Conservation (phyloP, 176 grass and related monocot genomes). For the Miscanthus lutarioriparius region DNA sequence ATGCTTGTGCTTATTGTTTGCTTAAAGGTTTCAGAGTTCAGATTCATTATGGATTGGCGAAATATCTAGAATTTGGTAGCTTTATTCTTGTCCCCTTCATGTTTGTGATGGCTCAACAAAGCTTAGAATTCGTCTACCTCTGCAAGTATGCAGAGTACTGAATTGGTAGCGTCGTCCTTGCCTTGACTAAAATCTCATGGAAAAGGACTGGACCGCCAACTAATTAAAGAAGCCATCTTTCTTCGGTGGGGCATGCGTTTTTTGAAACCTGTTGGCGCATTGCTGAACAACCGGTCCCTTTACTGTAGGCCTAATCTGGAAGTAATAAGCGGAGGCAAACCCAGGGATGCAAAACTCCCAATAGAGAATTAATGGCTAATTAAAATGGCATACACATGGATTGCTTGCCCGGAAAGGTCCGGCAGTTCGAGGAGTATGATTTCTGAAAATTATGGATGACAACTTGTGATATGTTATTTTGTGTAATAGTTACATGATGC, state of each 20-base stretch:
- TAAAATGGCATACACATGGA: not conserved
- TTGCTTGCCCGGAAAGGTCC: not conserved
- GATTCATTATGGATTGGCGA: not conserved
- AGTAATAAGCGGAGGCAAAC: not conserved
- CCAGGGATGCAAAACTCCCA: not conserved
- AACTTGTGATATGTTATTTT: not conserved
- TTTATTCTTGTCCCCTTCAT: not conserved
- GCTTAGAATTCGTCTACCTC: not conserved
- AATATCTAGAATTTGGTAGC: not conserved
- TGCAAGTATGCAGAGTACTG: not conserved
- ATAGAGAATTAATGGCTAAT: not conserved
- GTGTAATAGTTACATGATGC: not conserved
- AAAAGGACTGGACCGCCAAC: conserved; percentile 4
- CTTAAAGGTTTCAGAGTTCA: not conserved
- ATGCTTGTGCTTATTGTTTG: not conserved
- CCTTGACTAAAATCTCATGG: too few relatives aligned
- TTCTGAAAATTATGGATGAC: not conserved
- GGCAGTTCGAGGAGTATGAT: not conserved
- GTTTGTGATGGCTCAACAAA: not conserved
- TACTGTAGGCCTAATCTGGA: not conserved
- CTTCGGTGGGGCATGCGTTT: not conserved
- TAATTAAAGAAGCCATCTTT: conserved; percentile 31
- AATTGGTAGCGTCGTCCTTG: not conserved
- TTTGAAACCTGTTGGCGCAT: not conserved
- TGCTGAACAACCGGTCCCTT: not conserved